Conservation (phyloP, 2,329 filamentous ascomycete genomes). For the Parascedosporium putredinis region DNA sequence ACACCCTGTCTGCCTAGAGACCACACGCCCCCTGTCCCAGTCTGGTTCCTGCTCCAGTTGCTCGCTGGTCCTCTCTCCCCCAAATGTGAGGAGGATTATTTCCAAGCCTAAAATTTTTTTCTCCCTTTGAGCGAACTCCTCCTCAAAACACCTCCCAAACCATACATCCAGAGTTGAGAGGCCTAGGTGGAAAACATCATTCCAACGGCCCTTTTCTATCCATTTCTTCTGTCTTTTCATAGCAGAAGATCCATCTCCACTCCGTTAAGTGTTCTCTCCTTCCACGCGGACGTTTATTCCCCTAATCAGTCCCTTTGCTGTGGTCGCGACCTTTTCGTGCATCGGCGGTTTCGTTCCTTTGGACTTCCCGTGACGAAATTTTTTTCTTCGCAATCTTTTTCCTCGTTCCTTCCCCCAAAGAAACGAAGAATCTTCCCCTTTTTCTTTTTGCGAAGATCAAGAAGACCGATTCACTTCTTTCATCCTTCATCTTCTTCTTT, state of each 20-base stretch:
- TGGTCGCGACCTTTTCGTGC: slow-evolving; percentile 5
- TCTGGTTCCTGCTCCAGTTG: not conserved
- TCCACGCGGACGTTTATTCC: slow-evolving; percentile 5
- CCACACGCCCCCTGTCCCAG: not conserved
- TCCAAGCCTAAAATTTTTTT: slow-evolving; percentile 6
- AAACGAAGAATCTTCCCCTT: slow-evolving; percentile 4
- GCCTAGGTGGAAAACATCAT: slow-evolving; percentile 9
- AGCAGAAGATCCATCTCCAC: slow-evolving; percentile 15
- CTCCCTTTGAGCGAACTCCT: slow-evolving; percentile 3
- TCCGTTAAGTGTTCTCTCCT: slow-evolving; percentile 11
- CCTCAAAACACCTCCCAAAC: slow-evolving; percentile 6
- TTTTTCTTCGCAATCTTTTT: slow-evolving; percentile 6
- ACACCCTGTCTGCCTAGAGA: not conserved
- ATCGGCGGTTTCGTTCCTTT: slow-evolving; percentile 8
- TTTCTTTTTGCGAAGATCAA: not conserved
- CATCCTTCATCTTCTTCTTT: slow-evolving; percentile 6
- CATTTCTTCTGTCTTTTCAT: slow-evolving; percentile 15
- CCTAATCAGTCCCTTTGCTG: slow-evolving; percentile 5
- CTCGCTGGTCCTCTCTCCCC: not conserved
- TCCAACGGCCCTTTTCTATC: slow-evolving; percentile 12
- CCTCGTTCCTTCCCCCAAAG: slow-evolving; percentile 5
- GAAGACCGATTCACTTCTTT: slow-evolving; percentile 5
- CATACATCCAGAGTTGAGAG: slow-evolving; percentile 12
- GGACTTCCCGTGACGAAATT: slow-evolving; percentile 8
- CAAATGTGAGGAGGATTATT: slow-evolving; percentile 3